Conservation (phyloP, 768 basidiomycete genomes). For the Cystofilobasidium ferigula region DNA sequence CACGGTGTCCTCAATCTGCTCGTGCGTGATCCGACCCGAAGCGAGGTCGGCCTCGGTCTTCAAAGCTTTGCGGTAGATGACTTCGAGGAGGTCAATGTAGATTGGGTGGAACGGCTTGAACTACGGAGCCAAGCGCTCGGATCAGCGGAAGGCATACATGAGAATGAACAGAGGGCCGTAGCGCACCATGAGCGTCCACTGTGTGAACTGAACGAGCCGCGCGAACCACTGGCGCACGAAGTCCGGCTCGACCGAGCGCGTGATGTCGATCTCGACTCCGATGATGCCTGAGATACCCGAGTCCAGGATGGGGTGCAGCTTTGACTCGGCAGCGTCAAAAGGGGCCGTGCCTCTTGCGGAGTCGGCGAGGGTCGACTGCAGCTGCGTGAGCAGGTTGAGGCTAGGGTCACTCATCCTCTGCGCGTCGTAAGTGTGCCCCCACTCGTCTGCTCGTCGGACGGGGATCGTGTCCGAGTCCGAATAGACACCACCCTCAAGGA, state of each 20-base stretch:
- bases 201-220: neutral
- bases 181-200: neutral
- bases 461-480: neutral
- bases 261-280: conserved; percentile 2
- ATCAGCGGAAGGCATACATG: too few species aligned
- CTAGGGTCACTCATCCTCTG: neutral
- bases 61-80: neutral
- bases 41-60: neutral
- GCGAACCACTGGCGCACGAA: neutral
- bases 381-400: neutral
- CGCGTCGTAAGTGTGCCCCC: conserved; percentile 1
- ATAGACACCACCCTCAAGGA: neutral
- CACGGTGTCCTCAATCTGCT: neutral
- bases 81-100: neutral
- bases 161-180: too few species aligned
- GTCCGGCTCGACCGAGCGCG: neutral
- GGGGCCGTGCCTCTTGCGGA: neutral
- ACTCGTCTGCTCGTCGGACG: neutral
- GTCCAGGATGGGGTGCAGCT: neutral
- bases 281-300: neutral
- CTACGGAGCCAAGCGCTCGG: neutral
- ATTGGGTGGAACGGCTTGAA: neutral
- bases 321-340: neutral
- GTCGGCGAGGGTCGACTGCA: neutral
- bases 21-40: neutral